Evolutionary conservation across 306 rosid species (phyloP).

Genomic region (Hippophae tibetana): DNA sequence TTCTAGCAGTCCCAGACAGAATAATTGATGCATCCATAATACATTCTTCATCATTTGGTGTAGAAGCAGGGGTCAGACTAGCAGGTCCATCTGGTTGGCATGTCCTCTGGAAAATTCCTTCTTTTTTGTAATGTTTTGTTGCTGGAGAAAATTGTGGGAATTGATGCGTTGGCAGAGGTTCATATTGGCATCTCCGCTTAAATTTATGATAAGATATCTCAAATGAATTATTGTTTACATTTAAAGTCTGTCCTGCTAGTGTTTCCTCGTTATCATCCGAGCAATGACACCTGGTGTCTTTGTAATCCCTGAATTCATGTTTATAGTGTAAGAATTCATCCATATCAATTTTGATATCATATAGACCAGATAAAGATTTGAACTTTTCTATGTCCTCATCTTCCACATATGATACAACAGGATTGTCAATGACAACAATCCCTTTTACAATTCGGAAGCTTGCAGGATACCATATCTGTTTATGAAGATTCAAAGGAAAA

Average conservation of each 20-base stretch:
- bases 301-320: conserved; percentile 6
- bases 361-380: conserved; percentile 34
- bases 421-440: conserved; percentile 41
- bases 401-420: conserved; percentile 22
- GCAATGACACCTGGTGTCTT: conserved; percentile 10
- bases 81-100: conserved; percentile 28
- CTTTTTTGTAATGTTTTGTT: conserved; percentile 13
- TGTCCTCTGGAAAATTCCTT: conserved; percentile 23
- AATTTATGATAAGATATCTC: conserved; percentile 15
- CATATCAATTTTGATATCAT: conserved; percentile 32
- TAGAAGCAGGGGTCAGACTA: conserved; percentile 37
- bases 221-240: conserved; percentile 19
- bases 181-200: conserved; percentile 27
- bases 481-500: conserved; percentile 54
- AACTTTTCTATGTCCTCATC: conserved; percentile 38
- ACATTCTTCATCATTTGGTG: conserved; percentile 21
- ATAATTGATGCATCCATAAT: conserved; percentile 24
- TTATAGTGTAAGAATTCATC: conserved; percentile 18
- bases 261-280: conserved; percentile 1
- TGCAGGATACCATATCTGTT: conserved; percentile 58
- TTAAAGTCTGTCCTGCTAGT: conserved; percentile 1
- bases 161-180: conserved; percentile 1
- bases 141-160: conserved; percentile 8
- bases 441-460: conserved; percentile 60
- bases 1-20: conserved; percentile 50